Base-by-base conservation (phyloP, 2,329 filamentous ascomycete genomes). In the Leptographium radiaticola region DNA sequence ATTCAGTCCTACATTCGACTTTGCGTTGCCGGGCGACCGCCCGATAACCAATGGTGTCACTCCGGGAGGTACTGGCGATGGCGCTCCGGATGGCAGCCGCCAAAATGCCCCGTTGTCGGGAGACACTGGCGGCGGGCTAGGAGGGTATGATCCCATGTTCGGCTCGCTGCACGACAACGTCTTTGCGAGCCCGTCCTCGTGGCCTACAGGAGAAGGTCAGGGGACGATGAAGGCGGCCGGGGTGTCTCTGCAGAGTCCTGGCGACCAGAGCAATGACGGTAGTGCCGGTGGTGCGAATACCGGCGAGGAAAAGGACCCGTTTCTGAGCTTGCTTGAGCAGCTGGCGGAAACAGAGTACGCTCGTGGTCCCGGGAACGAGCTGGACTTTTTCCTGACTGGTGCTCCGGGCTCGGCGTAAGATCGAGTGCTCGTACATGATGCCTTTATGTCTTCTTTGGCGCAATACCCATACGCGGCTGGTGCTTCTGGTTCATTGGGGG, bases 301-400 rank as follows among this genome's bases (percentile, higher is more conserved):
- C 3, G 72, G 71, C 2, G 76, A 83, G 20, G 87, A 91, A 59
- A 89, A 87, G 61, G 88, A 93, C 63, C 87, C 87, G 0, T 93
- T 94, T 63, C 67, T 93, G 43, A 86, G 80, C 57, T 68, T 93
- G 44, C 70, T 93, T 39, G 87, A 93, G 65, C 87, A 93, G 68
- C 73, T 93, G 55, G 87, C 87, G 0, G 87, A 93, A 67, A 89
- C 88, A 62, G 87, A 91, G 67, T 78, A 86, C 52, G 74, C 75
- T 44, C 73, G 79, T 51, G 86, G 83, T 0, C 79, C 82, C 11
- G 84, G 84, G 13, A 84, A 77, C 59, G 87, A 91, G 63, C 70
- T 93, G 61, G 87, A 91, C 65, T 90, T 88, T 68, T 90, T 90
- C 63, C 69, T 90, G n/a, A 48, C 55, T 6, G 54, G 56, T 9